A percentile compares a stretch with the other conserved stretches of the same genome.
Evolutionary conservation across 805 yeast species (phyloP).

Genomic region (Wickerhamiella dianesei): DNA sequence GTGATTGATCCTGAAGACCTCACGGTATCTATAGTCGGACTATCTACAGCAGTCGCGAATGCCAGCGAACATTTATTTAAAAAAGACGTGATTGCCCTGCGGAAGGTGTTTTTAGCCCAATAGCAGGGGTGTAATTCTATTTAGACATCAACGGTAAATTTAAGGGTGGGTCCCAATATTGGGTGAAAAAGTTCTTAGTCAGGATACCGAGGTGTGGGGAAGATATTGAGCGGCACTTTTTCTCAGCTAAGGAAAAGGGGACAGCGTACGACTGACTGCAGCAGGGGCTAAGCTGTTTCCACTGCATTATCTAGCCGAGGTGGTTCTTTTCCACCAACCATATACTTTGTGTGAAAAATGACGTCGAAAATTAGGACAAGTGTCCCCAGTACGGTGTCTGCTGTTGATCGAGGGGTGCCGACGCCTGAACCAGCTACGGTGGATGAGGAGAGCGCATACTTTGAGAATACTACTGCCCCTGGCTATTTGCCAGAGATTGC

Average conservation of each 20-base stretch:
- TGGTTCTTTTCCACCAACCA: too few relatives aligned
- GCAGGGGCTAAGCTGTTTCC: too few relatives aligned
- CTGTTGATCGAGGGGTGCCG: conserved; percentile 66
- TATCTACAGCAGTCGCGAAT: background rate
- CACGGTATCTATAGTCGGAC: conserved; percentile 1
- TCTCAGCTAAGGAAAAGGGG: too few relatives aligned
- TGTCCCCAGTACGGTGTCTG: conserved; percentile 52
- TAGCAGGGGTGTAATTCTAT: too few relatives aligned
- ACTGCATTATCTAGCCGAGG: too few relatives aligned
- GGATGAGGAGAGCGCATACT: conserved; percentile 64
- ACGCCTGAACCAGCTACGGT: conserved; percentile 63
- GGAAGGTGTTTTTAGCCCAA: background rate
- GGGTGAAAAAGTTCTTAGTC: background rate
- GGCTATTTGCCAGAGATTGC: conserved; percentile 52
- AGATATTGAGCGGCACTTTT: too few relatives aligned
- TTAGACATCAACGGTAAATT: too few relatives aligned
- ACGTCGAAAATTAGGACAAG: conserved; percentile 38
- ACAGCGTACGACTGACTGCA: too few relatives aligned
- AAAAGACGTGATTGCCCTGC: background rate
- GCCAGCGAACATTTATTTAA: background rate
- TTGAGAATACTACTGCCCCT: conserved; percentile 61
- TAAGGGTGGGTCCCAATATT: too few relatives aligned
- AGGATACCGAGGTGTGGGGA: background rate
- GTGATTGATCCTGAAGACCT: conserved; percentile 2
- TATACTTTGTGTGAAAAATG: too few relatives aligned